Base-by-base conservation (phyloP, 192 early-diverging fungal genomes). In the Tieghemiomyces parasiticus region DNA sequence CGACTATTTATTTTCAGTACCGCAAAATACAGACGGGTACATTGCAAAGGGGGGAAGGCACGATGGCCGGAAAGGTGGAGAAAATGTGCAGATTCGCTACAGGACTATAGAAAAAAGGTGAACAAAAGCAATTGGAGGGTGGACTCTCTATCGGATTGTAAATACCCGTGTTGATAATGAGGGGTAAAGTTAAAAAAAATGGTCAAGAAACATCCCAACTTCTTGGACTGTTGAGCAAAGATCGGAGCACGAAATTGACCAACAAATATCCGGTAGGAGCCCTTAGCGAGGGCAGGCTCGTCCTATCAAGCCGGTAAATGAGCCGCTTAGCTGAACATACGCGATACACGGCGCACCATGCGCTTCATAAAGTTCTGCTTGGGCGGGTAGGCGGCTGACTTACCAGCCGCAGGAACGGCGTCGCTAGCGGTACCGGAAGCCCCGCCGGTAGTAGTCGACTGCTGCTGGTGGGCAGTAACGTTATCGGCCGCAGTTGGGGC, bases 321-420 rank as follows among this genome's bases (percentile, higher is more conserved):
- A 16, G 38, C 8, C 16, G 6, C 16, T 42, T 50, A n/a, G 48
- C 22, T n/a, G 48, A 50, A 50, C 4, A 50, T 50, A n/a, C 26
- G 48, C 9, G 48, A 50, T 22, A 50, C 48, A 22, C 48, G 48
- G 26, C 48, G 48, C 22, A 50, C 9, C 10, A 50, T 22, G 22
- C 48, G 48, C 48, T 50, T 50, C 48, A 50, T 50, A 22, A 50
- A 50, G 6, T n/a, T 22, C 6, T 8, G 8, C 48, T 50, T 50
- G 9, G 4, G 48, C 6, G 48, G 8, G 10, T 25, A 12, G 20
- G 20, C 48, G 9, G 20, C 6, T 25, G 48, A 12, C 26, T 4
- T 9, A 9, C 6, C 22, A 8, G 8, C 10, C 22, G 8, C 20
- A 8, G 8, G 22, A 50, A 28, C 26, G 6, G 48, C 48, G 6